A percentile compares a stretch with the other conserved stretches of the same genome.
Evolutionary conservation across 148 eudicot genomes (phyloP).

Genomic region (Rhododendron molle): DNA sequence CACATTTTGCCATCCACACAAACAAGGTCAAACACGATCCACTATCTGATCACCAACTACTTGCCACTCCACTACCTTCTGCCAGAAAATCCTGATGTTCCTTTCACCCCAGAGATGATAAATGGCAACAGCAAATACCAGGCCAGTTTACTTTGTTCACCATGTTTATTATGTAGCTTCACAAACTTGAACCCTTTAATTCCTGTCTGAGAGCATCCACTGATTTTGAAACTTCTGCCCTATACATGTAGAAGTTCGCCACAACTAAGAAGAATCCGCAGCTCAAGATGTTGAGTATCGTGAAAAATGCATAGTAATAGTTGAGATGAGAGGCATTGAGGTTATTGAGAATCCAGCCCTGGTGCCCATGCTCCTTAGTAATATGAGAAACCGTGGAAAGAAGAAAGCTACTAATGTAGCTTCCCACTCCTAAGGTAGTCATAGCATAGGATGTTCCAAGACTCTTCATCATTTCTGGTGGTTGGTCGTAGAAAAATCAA

Average conservation of each 20-base stretch:
- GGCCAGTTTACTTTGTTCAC: no score
- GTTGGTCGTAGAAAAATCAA: constrained; percentile 1
- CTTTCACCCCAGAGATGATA: no score
- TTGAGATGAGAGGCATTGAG: constrained; percentile 14
- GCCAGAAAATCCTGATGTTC: no score
- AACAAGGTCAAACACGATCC: no score
- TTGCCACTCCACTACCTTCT: no score
- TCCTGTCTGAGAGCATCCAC: constrained; percentile 44
- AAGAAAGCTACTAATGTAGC: no score
- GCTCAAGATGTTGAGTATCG: constrained; percentile 48
- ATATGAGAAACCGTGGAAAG: no score
- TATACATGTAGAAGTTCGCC: constrained; percentile 49
- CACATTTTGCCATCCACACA: no score
- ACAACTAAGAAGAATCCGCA: constrained; percentile 45
- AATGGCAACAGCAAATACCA: no score
- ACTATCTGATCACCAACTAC: no score
- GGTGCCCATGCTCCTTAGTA: no score
- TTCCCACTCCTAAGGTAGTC: background rate
- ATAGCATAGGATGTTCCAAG: constrained; percentile 10
- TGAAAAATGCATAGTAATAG: constrained; percentile 59
- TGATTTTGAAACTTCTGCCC: constrained; percentile 57
- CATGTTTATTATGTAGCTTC: background rate
- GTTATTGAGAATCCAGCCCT: no score
- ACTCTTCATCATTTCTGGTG: constrained; percentile 10
- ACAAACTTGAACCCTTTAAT: constrained; percentile 11